These are phyloP conservation scores for Dryadomyces quercivorus DNA, from an alignment of 2,329 filamentous ascomycete species.

Conservation along the genomic window DNA sequence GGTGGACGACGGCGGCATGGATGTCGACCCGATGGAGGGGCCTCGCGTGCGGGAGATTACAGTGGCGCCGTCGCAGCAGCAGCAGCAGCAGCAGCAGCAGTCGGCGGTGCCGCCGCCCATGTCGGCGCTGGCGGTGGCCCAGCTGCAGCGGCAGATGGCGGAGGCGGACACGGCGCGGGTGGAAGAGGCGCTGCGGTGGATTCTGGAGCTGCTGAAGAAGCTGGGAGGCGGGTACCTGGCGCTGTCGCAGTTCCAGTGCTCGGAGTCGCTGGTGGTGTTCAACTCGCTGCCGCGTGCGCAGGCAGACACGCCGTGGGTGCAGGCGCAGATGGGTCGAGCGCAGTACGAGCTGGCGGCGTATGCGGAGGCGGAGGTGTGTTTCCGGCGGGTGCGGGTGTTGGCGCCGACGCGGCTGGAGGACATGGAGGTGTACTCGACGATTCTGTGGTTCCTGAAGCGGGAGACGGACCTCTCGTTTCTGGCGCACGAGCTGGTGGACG, in stretches of 20 bases:
- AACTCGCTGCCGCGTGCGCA: constrained; percentile 59
- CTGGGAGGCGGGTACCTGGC: constrained; percentile 70
- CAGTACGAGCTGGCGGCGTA: constrained; percentile 87
- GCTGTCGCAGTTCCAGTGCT: constrained; percentile 66
- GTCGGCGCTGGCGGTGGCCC: background rate
- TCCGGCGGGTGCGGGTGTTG: constrained; percentile 64
- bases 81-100: background rate
- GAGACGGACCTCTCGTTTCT: constrained; percentile 87
- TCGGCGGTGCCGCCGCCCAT: background rate
- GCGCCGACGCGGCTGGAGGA: constrained; percentile 78
- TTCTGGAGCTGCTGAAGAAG: constrained; percentile 72
- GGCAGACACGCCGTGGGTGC: constrained; percentile 84
- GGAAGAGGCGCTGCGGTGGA: constrained; percentile 62
- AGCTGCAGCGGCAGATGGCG: constrained; percentile 22
- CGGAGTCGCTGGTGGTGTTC: constrained; percentile 65
- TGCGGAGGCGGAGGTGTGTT: constrained; percentile 74
- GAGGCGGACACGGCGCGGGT: constrained; percentile 50
- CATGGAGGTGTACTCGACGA: constrained; percentile 96
- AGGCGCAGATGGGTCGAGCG: constrained; percentile 80
- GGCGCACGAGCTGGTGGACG: constrained; percentile 78
- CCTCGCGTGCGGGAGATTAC: constrained; percentile 11
- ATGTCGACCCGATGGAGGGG: constrained; percentile 55
- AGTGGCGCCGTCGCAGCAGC: background rate
- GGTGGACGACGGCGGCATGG: constrained; percentile 51
- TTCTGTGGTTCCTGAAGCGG: constrained; percentile 95